Conservation (phyloP, 176 grass and related monocot genomes). For the Alopecurus myosuroides region DNA sequence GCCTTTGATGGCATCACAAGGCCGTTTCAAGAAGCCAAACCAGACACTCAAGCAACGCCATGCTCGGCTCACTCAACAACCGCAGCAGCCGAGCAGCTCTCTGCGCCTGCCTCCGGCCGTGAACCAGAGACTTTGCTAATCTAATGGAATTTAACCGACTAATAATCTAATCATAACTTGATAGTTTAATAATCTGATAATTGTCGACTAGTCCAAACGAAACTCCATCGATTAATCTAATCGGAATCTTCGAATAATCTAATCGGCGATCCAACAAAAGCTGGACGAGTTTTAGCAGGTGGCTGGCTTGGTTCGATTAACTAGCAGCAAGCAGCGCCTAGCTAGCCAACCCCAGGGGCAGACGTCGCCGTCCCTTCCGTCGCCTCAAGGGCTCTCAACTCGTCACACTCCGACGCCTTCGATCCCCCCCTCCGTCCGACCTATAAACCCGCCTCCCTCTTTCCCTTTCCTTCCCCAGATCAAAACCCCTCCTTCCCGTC, state of each 20-base stretch:
- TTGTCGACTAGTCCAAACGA: too few species aligned
- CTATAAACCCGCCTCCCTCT: conserved; percentile 36
- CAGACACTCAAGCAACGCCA: not conserved
- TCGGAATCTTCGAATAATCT: not conserved
- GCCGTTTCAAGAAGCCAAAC: conserved; percentile 11
- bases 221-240: not conserved
- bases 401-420: not conserved
- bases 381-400: conserved; percentile 38
- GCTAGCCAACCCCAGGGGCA: not conserved
- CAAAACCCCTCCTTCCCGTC: not conserved
- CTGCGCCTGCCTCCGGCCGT: not conserved
- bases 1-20: conserved; percentile 8
- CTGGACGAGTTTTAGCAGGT: not conserved
- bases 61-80: not conserved
- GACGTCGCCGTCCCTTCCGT: conserved; percentile 43
- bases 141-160: not conserved
- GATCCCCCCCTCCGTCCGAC: not conserved
- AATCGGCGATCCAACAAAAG: not conserved
- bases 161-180: not conserved
- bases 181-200: too few species aligned
- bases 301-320: not conserved
- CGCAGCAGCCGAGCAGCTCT: conserved; percentile 14
- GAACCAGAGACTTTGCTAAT: not conserved
- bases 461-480: not conserved
- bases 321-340: too few species aligned